Conservation (phyloP, 345 rosid species). For the Xanthoceras sorbifolium region DNA sequence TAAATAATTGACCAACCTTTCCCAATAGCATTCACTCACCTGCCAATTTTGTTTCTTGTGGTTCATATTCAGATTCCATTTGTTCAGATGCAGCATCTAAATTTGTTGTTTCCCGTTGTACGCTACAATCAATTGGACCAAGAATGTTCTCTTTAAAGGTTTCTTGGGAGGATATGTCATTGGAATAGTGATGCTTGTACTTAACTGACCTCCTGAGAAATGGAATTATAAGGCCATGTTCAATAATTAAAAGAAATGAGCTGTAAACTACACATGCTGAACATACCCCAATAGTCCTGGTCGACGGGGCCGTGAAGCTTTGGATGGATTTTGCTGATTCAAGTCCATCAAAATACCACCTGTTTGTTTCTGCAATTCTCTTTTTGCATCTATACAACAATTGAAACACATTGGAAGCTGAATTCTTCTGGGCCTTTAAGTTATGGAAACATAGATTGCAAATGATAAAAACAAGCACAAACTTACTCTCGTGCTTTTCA, state of each 20-base stretch:
- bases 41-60: conserved; percentile 30
- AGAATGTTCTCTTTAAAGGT: conserved; percentile 35
- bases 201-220: conserved; percentile 44
- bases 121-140: conserved; percentile 24
- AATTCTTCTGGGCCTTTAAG: too few relatives aligned
- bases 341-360: conserved; percentile 41
- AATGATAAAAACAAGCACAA: conserved; percentile 5
- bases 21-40: conserved; percentile 48
- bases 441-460: not conserved
- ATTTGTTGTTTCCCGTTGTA: conserved; percentile 36
- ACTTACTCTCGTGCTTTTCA: conserved; percentile 67
- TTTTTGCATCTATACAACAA: conserved; percentile 54
- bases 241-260: conserved; percentile 2
- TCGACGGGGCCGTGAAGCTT: conserved; percentile 53
- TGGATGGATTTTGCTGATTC: conserved; percentile 36
- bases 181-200: conserved; percentile 47
- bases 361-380: conserved; percentile 72
- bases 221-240: conserved; percentile 17
- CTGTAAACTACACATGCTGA: not conserved
- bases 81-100: conserved; percentile 33
- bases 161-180: conserved; percentile 39
- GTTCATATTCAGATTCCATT: conserved; percentile 32
- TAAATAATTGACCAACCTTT: not conserved
- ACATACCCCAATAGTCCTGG: conserved; percentile 67
- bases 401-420: conserved; percentile 12